Evolutionary conservation across 768 basidiomycete species (phyloP).

Genomic region (Agrocybe pediades): DNA sequence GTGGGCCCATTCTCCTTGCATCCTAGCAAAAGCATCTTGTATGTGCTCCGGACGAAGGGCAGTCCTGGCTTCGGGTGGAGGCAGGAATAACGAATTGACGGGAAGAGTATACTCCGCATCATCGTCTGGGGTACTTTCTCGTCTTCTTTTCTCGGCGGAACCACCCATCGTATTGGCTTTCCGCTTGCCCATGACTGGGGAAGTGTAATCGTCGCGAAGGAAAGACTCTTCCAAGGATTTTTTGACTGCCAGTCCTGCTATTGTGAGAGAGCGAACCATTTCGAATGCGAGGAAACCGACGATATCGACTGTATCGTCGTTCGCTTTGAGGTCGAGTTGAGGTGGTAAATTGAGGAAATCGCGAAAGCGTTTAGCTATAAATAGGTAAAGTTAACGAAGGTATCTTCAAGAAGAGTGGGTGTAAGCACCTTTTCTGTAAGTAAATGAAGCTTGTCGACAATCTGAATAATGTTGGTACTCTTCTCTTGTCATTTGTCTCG

Average conservation of each 20-base stretch:
- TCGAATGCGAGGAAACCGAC: slow-evolving; percentile 97
- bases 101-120: slow-evolving; percentile 67
- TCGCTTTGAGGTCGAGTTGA: slow-evolving; percentile 85
- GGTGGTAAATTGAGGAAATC: slow-evolving; percentile 91
- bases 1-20: slow-evolving; percentile 87
- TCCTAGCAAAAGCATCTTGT: slow-evolving; percentile 86
- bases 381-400: not conserved
- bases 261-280: slow-evolving; percentile 91
- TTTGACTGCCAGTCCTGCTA: slow-evolving; percentile 86
- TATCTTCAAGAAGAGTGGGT: not conserved
- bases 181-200: slow-evolving; percentile 70
- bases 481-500: slow-evolving; percentile 93
- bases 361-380: slow-evolving; percentile 88
- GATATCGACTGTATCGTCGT: slow-evolving; percentile 94
- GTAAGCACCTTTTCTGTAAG: slow-evolving; percentile 87
- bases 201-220: slow-evolving; percentile 64
- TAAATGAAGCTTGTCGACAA: slow-evolving; percentile 95
- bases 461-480: slow-evolving; percentile 98
- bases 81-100: slow-evolving; percentile 74
- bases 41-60: slow-evolving; percentile 84
- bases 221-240: slow-evolving; percentile 74
- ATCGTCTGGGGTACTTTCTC: slow-evolving; percentile 62
- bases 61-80: slow-evolving; percentile 79
- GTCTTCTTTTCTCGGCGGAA: slow-evolving; percentile 51
- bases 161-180: slow-evolving; percentile 53